These are phyloP conservation scores for Austroboletus niveus DNA, from an alignment of 1,284 basidiomycete species.

Conservation along the genomic window DNA sequence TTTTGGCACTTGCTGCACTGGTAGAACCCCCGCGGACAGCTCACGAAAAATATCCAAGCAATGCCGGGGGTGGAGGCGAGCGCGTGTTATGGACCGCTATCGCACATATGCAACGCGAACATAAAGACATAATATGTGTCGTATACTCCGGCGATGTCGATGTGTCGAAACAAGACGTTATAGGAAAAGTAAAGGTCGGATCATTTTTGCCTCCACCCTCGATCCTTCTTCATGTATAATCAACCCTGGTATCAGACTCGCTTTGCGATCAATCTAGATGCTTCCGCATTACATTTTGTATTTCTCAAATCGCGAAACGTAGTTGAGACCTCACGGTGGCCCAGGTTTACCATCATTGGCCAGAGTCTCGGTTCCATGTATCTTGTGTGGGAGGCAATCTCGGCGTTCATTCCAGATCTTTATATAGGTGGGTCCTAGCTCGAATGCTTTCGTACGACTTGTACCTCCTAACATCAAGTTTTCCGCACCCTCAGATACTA, in stretches of 20 bases:
- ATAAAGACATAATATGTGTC: constrained; percentile 70
- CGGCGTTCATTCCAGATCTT: constrained; percentile 76
- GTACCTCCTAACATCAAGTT: constrained; percentile 3
- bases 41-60: constrained; percentile 53
- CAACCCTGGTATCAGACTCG: constrained; percentile 54
- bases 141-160: constrained; percentile 90
- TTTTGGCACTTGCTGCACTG: constrained; percentile 2
- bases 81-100: constrained; percentile 95
- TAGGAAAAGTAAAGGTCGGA: constrained; percentile 78
- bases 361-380: constrained; percentile 88
- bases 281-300: constrained; percentile 70
- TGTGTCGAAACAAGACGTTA: constrained; percentile 79
- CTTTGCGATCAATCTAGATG: constrained; percentile 78
- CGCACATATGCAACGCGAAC: constrained; percentile 70
- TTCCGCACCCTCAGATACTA: constrained; percentile 71
- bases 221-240: background rate
- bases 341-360: constrained; percentile 85
- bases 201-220: background rate
- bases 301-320: constrained; percentile 70
- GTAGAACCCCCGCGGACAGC: constrained; percentile 36
- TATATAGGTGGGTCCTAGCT: constrained; percentile 70
- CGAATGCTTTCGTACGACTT: background rate
- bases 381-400: constrained; percentile 82
- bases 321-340: constrained; percentile 85
- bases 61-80: constrained; percentile 97